Conservation (phyloP, 2,329 filamentous ascomycete genomes). For the Dryadomyces sulphureus region DNA sequence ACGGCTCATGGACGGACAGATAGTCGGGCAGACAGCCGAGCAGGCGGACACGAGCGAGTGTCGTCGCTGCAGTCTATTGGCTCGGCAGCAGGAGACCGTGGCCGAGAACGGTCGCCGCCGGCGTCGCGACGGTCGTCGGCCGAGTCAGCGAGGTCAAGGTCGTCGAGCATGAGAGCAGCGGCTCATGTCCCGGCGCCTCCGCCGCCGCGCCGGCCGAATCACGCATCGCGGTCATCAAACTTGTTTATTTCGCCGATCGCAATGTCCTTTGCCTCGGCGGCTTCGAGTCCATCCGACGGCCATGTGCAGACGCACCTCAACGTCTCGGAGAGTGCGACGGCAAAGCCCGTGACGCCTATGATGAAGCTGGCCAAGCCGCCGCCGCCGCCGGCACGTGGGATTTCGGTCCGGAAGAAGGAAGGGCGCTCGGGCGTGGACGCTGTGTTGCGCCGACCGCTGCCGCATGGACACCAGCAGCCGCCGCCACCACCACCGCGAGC, state of each 20-base stretch:
- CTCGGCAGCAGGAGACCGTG: slow-evolving; percentile 12
- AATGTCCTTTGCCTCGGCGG: too few species aligned
- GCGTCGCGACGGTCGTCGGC: slow-evolving; percentile 30
- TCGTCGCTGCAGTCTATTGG: slow-evolving; percentile 15
- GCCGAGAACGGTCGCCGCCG: slow-evolving; percentile 9
- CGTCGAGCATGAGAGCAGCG: slow-evolving; percentile 27
- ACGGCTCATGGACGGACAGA: slow-evolving; percentile 29
- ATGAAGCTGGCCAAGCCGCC: slow-evolving; percentile 16
- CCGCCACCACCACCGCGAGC: slow-evolving; percentile 36
- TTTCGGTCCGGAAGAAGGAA: slow-evolving; percentile 15
- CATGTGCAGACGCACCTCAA: too few species aligned
- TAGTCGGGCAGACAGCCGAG: slow-evolving; percentile 15
- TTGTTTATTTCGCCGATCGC: slow-evolving; percentile 11
- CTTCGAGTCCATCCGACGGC: too few species aligned
- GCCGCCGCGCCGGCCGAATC: slow-evolving; percentile 35
- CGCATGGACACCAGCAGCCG: slow-evolving; percentile 6
- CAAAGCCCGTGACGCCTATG: slow-evolving; percentile 10
- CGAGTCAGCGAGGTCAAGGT: slow-evolving; percentile 32
- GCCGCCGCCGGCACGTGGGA: slow-evolving; percentile 19
- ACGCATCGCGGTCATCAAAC: slow-evolving; percentile 18
- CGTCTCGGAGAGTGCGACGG: neutral
- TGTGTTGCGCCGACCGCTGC: slow-evolving; percentile 14
- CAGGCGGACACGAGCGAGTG: slow-evolving; percentile 5
- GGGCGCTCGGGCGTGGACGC: slow-evolving; percentile 20
- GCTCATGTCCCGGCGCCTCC: slow-evolving; percentile 34